Conservation (phyloP, 257 asterid genomes). For the Asclepias syriaca region DNA sequence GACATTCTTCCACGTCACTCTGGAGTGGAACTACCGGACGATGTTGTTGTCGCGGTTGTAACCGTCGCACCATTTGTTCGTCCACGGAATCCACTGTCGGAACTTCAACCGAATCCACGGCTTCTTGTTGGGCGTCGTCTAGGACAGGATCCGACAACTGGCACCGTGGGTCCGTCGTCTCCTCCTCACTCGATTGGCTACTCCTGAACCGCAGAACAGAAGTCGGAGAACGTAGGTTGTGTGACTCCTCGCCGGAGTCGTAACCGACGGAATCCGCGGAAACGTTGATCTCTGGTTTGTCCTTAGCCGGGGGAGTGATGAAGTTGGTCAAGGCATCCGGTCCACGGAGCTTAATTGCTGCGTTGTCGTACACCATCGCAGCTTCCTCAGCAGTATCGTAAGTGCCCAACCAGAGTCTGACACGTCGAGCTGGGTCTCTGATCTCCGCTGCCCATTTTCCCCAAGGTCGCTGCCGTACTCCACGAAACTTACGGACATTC, state of each 20-base stretch:
- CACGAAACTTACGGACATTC: conserved; percentile 36
- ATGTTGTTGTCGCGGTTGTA: not conserved
- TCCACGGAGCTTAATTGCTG: conserved; percentile 42
- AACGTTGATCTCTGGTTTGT: conserved; percentile 18
- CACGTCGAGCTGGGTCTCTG: conserved; percentile 41
- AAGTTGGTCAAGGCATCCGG: conserved; percentile 46
- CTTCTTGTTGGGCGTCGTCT: conserved; percentile 3
- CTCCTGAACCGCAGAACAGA: conserved; percentile 27
- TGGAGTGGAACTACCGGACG: not conserved
- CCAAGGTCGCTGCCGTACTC: conserved; percentile 50
- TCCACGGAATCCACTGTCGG: conserved; percentile 12
- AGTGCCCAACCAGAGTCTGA: conserved; percentile 49
- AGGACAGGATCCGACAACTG: conserved; percentile 19
- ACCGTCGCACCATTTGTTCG: not conserved
- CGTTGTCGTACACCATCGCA: conserved; percentile 47
- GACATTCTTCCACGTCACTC: conserved; percentile 35
- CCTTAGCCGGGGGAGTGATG: conserved; percentile 28
- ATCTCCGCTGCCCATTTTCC: conserved; percentile 54
- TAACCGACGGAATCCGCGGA: conserved; percentile 35
- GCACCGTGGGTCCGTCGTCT: conserved; percentile 17
- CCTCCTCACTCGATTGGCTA: conserved; percentile 37
- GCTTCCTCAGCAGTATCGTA: conserved; percentile 53
- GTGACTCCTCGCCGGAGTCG: conserved; percentile 66
- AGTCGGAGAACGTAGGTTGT: conserved; percentile 18
- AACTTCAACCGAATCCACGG: conserved; percentile 14